Conservation (phyloP, 805 yeast genomes). For the Wickerhamomyces kurtzmanii region DNA sequence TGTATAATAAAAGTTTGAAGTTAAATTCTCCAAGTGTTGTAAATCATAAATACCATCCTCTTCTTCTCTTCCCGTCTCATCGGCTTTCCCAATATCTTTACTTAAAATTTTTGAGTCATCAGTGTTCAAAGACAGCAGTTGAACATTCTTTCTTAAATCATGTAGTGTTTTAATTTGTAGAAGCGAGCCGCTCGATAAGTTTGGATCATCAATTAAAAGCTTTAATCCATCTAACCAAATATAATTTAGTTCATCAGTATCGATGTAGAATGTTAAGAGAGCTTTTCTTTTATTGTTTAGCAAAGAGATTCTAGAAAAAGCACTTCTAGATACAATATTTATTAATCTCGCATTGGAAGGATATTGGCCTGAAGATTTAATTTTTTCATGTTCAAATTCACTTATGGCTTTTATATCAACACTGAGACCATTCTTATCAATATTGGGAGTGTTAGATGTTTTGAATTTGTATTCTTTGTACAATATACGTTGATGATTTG, state of each 20-base stretch:
- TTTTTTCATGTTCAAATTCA: conserved; percentile 39
- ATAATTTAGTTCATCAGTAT: conserved; percentile 55
- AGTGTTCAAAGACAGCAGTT: conserved; percentile 31
- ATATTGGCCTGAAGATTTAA: conserved; percentile 34
- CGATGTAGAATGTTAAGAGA: conserved; percentile 55
- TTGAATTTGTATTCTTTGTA: conserved; percentile 49
- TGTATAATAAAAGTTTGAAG: conserved; percentile 16
- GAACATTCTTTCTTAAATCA: conserved; percentile 37
- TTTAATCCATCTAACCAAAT: conserved; percentile 77
- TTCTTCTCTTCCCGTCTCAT: no score
- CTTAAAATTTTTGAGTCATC: no score
- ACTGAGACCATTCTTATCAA: conserved; percentile 44
- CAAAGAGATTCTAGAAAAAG: conserved; percentile 46
- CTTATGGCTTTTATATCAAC: conserved; percentile 43
- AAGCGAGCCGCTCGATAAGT: conserved; percentile 31
- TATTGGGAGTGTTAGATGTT: conserved; percentile 38
- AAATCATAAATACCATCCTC: conserved; percentile 11
- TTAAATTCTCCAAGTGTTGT: conserved; percentile 12
- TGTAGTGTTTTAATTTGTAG: conserved; percentile 33
- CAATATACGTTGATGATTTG: conserved; percentile 51
- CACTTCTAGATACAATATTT: conserved; percentile 46
- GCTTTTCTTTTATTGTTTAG: conserved; percentile 29
- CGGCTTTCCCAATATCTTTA: no score
- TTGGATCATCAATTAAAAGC: conserved; percentile 29
- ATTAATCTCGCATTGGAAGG: conserved; percentile 36